Base-by-base conservation (phyloP, 257 asterid genomes). In the Anisodus acutangulus region DNA sequence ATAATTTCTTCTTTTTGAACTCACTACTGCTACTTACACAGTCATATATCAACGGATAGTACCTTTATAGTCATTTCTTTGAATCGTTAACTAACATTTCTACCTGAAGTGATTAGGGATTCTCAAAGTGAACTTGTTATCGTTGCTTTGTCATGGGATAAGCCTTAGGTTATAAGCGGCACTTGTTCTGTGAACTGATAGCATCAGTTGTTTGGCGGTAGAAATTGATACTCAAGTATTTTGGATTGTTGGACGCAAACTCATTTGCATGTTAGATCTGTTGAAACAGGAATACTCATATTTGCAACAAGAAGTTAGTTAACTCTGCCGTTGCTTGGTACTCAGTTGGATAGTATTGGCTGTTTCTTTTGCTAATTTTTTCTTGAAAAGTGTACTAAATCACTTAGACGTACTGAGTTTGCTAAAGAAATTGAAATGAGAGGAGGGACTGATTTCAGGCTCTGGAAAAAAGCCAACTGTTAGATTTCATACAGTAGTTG, bases 231-330 rank as follows among this genome's bases (percentile, higher is more conserved):
- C 17, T 45, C 9, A 17, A 17, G 39, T 45, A 9, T 43, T 49
- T 70, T 43, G 55, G 41, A 41, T 37, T 17, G 22, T 71, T 57
- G 9, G 58, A 45, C 58, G 12, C n/a, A 71, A 71, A 45, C 79
- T n/a, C 79, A 45, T 71, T 71, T 45, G 4, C 79, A n/a, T 71
- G 39, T 71, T 71, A 45, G 54, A 69, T 70, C 17, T 43, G 39
- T 9, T 71, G 19, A 45, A 31, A n/a, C 3, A 71, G 58, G 79
- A 71, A 17, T 71, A 37, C 79, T 2, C 39, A 45, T 45, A n/a
- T n/a, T 71, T 45, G 58, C 9, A 9, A n/a, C 6, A 8, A 45
- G 58, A 43, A 17, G 79, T n/a, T 43, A 71, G 58, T 22, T 45
- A 71, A 43, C 16, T 71, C 58, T 71, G n/a, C n/a, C 37, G 1